Evolutionary conservation across 495 filamentous ascomycete genomes (phyloP).

Genomic region (Neurospora sp.): DNA sequence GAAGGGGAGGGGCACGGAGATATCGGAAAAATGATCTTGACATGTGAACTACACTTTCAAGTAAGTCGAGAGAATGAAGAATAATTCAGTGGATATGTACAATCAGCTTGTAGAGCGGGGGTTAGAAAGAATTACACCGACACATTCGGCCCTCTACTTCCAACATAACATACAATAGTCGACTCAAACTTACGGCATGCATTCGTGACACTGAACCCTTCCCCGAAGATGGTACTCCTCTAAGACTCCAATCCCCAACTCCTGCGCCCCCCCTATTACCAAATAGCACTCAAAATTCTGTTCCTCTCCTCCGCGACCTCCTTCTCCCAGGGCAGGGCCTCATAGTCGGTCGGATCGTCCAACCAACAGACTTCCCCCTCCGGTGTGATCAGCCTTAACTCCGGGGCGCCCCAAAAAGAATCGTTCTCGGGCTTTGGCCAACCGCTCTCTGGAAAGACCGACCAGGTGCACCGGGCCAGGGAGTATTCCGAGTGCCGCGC

Average conservation of each 20-base stretch:
- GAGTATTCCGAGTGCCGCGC: not conserved
- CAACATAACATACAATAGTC: too few species aligned
- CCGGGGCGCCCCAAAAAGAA: not conserved
- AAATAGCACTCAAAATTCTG: not conserved
- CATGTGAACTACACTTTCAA: not conserved
- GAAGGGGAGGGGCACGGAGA: not conserved
- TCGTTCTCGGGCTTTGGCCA: not conserved
- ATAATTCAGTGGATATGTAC: not conserved
- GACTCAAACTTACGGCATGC: not conserved
- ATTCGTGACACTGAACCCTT: too few species aligned
- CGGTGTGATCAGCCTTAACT: not conserved
- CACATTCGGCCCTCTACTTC: not conserved
- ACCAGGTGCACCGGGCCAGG: not conserved
- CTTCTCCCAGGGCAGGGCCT: not conserved
- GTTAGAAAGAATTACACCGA: not conserved
- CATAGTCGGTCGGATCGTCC: not conserved
- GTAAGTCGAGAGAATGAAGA: not conserved
- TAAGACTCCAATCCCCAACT: too few species aligned
- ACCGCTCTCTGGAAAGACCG: rapidly evolving
- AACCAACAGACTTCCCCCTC: not conserved
- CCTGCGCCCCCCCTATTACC: not conserved
- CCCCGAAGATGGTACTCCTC: too few species aligned
- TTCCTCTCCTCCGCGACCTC: not conserved
- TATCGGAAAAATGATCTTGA: not conserved
- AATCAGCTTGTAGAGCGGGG: not conserved